Conservation (phyloP, 192 early-diverging fungal genomes). For the Phycomyces blakesleeanus region DNA sequence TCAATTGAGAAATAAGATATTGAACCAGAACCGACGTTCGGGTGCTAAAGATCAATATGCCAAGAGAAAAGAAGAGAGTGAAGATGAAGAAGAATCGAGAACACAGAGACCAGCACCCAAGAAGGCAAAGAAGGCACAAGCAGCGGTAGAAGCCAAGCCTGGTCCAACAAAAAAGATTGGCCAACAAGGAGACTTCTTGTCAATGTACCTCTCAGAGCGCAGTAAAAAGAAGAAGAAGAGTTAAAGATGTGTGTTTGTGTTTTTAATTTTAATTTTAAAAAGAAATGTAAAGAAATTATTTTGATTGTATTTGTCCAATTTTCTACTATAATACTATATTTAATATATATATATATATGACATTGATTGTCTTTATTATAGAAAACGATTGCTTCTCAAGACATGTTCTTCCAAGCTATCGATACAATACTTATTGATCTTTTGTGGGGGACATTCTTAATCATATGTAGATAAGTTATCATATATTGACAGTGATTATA, state of each 20-base stretch:
- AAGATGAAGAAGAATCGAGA: conserved; percentile 41
- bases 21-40: conserved; percentile 35
- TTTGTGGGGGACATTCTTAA: too few species aligned
- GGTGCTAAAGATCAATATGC: conserved; percentile 21
- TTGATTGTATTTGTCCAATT: neutral
- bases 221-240: conserved; percentile 42
- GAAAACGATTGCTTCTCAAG: too few species aligned
- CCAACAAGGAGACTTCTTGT: conserved; percentile 42
- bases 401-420: too few species aligned
- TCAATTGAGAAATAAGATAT: conserved; percentile 39
- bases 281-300: conserved; percentile 13
- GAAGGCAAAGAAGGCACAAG: conserved; percentile 28
- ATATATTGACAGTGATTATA: too few species aligned
- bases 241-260: too few species aligned
- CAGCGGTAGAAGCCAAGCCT: conserved; percentile 27
- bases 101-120: conserved; percentile 28
- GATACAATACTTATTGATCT: too few species aligned
- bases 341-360: too few species aligned
- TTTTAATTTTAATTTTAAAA: conserved; percentile 14
- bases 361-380: too few species aligned
- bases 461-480: too few species aligned
- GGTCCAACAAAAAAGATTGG: conserved; percentile 36
- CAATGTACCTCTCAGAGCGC: conserved; percentile 45
- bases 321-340: too few species aligned
- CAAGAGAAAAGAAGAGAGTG: conserved; percentile 27